Evolutionary conservation across 2,329 filamentous ascomycete species (phyloP).

Genomic region (Ascochyta lentis): DNA sequence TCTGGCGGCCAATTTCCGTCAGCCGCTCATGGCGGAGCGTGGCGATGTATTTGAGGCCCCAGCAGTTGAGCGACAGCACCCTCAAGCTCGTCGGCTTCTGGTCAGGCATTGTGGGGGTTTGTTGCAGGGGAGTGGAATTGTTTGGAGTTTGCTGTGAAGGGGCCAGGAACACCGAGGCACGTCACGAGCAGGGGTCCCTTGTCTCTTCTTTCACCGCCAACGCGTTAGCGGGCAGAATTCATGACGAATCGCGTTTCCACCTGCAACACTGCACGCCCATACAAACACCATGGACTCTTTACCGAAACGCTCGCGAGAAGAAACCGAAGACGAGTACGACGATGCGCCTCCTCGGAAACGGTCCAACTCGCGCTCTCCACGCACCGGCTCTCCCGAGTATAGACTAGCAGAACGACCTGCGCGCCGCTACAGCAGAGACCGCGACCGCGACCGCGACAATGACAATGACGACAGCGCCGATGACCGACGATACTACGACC

Average conservation of each 20-base stretch:
- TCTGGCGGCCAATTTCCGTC: conserved; percentile 79
- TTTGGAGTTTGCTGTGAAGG: conserved; percentile 19
- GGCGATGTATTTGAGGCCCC: conserved; percentile 90
- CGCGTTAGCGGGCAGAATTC: conserved; percentile 24
- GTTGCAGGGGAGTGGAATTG: not conserved
- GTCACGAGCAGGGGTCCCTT: conserved; percentile 16
- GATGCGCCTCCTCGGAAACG: conserved; percentile 42
- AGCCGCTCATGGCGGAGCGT: conserved; percentile 79
- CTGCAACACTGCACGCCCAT: conserved; percentile 25
- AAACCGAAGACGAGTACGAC: conserved; percentile 35
- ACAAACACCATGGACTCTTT: conserved; percentile 28
- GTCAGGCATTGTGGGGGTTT: conserved; percentile 30
- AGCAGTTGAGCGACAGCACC: conserved; percentile 92
- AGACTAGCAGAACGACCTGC: conserved; percentile 39
- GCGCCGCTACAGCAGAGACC: conserved; percentile 42
- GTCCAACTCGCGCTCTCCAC: conserved; percentile 41
- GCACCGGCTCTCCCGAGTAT: conserved; percentile 29
- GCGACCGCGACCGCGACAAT: conserved; percentile 38
- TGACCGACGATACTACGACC: conserved; percentile 33
- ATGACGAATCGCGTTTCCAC: conserved; percentile 9
- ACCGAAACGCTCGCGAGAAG: conserved; percentile 36
- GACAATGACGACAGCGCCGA: conserved; percentile 43
- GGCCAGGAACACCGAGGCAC: conserved; percentile 18
- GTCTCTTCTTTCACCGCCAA: conserved; percentile 17
- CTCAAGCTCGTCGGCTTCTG: conserved; percentile 64